These are phyloP conservation scores for Saccharomyces pastorianus DNA, from an alignment of 1,139 yeast species.

Conservation along the genomic window DNA sequence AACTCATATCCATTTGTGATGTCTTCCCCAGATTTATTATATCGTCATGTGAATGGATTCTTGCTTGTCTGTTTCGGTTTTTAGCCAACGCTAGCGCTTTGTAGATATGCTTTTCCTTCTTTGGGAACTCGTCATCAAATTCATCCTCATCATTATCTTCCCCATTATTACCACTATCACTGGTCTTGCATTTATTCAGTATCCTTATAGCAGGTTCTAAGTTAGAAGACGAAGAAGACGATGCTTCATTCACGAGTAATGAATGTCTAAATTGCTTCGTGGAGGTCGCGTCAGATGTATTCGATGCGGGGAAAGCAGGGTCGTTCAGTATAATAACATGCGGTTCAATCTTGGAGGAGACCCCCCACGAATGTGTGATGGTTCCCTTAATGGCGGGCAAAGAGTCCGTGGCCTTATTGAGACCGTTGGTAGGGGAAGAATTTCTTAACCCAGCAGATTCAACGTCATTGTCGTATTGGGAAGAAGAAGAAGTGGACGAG, in stretches of 20 bases:
- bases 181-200: neutral
- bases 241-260: neutral
- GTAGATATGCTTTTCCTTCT: slow-evolving; percentile 10
- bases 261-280: slow-evolving; percentile 2
- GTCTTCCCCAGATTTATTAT: slow-evolving; percentile 13
- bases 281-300: slow-evolving; percentile 3
- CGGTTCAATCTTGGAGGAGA: slow-evolving; percentile 13
- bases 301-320: slow-evolving; percentile 2
- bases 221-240: slow-evolving; percentile 7
- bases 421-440: neutral
- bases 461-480: neutral
- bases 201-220: slow-evolving; percentile 11
- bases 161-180: neutral
- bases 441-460: neutral
- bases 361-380: slow-evolving; percentile 37
- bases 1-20: neutral
- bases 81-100: slow-evolving; percentile 10
- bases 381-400: slow-evolving; percentile 35
- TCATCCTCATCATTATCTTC: too few relatives aligned
- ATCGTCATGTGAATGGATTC: slow-evolving; percentile 28
- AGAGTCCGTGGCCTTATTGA: slow-evolving; percentile 5
- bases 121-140: too few relatives aligned
- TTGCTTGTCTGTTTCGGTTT: slow-evolving; percentile 23
- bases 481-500: neutral
- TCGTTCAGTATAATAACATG: slow-evolving; percentile 24